Evolutionary conservation across 495 filamentous ascomycete genomes (phyloP).

Genomic region (Penicillium paxilli): DNA sequence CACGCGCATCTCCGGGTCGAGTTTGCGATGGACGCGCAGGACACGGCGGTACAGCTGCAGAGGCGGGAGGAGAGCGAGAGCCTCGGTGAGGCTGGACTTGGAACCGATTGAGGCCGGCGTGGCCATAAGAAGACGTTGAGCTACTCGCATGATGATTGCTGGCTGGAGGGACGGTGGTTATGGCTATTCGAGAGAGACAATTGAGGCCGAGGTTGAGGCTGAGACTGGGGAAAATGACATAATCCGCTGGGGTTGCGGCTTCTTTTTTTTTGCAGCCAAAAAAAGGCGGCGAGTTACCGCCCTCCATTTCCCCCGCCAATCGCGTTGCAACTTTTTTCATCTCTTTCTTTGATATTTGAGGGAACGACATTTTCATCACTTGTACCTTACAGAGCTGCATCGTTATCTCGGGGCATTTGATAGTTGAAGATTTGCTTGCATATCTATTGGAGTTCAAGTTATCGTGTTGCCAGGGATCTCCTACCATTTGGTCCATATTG

Average conservation of each 20-base stretch:
- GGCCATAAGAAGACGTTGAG: conserved; percentile 45
- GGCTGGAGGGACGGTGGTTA: no score
- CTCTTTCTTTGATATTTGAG: background rate
- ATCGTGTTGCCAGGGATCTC: background rate
- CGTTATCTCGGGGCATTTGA: no score
- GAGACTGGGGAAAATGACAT: conserved; percentile 25
- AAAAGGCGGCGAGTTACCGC: conserved; percentile 28
- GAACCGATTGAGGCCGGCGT: conserved; percentile 47
- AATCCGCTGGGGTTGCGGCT: conserved; percentile 22
- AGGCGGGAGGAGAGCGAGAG: conserved; percentile 82
- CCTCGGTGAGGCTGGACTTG: conserved; percentile 53
- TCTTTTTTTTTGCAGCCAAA: conserved; percentile 4
- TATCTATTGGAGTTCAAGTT: no score
- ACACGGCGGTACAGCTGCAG: conserved; percentile 87
- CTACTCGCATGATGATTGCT: conserved; percentile 37
- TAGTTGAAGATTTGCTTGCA: no score
- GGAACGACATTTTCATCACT: no score
- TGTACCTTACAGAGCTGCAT: no score
- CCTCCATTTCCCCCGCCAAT: background rate
- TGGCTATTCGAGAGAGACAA: conserved; percentile 14
- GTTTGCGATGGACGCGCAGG: conserved; percentile 79
- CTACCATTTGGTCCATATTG: background rate
- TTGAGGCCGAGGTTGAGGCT: conserved; percentile 1
- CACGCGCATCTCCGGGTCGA: conserved; percentile 72
- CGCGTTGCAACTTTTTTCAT: background rate